Evolutionary conservation across 2,329 filamentous ascomycete genomes (phyloP), one percentile per base, ranked within the genome.

Genomic region (Colletotrichum magnum): DNA sequence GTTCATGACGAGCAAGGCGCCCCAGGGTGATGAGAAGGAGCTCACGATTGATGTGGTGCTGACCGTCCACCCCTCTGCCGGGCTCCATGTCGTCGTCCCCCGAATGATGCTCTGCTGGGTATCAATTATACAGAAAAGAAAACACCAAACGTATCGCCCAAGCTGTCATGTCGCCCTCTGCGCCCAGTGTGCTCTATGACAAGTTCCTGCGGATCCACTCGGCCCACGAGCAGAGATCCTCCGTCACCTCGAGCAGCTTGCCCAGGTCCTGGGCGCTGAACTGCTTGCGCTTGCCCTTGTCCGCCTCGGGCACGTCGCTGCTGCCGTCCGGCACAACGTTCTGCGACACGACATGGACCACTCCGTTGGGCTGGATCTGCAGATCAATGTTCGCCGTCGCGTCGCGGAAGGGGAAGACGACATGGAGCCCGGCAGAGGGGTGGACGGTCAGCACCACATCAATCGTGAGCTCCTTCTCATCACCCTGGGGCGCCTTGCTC

Each of bases 331-430:
- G 64, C 52, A 88, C 74, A 5, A 89, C 75, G 71, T 92, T 91
- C 73, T 92, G 88, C 26, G 87, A 85, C 3, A 85, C 79, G 43
- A 93, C 82, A 18, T 86, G 82, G 4, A 93, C 83, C 15, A 86
- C 82, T 5, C 87, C 91, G 64, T 91, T 89, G 43, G 86, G 82
- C 21, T 87, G 82, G 18, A 93, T 86, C 73, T 89, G 88, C 13
- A 93, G 74, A 28, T 84, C 84, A 26, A 92, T 79, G 68, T 86
- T 86, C 5, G 85, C 86, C 2, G 85, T 87, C 41, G 76, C 78
- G 16, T 78, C 71, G 43, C 78, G 78, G 74, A 89, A 86, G 1
- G 87, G 87, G 71, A 90, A 90, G 9, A 86, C 82, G 6, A 89
- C 79, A 61, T 86, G 82, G 16, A 90, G 77, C 32, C 83, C 82